Conservation (phyloP, 2,329 filamentous ascomycete genomes). For the Aureobasidium vineae region DNA sequence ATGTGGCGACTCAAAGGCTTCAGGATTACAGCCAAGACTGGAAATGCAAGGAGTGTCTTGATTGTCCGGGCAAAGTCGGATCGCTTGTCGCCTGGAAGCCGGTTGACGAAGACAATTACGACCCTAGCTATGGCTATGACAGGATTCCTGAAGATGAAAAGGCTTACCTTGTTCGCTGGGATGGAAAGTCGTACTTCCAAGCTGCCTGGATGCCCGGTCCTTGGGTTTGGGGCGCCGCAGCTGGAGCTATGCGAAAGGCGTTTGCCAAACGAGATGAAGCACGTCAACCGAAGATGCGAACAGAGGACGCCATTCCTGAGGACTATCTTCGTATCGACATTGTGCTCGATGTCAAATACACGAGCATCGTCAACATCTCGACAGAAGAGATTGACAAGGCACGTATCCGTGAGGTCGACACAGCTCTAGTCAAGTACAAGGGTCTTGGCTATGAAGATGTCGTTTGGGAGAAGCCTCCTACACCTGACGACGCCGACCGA, state of each 20-base stretch:
- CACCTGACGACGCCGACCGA: slow-evolving; percentile 60
- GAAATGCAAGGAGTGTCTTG: slow-evolving; percentile 75
- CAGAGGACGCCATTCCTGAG: slow-evolving; percentile 79
- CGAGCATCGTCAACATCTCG: slow-evolving; percentile 55
- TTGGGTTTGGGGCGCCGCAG: slow-evolving; percentile 77
- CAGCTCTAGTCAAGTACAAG: slow-evolving; percentile 85
- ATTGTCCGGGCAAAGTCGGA: slow-evolving; percentile 65
- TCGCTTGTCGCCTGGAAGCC: slow-evolving; percentile 89
- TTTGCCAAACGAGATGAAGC: slow-evolving; percentile 71
- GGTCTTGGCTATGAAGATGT: slow-evolving; percentile 86
- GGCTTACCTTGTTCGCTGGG: slow-evolving; percentile 92
- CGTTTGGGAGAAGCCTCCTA: slow-evolving; percentile 83
- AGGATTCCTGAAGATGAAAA: slow-evolving; percentile 72
- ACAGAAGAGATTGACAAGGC: slow-evolving; percentile 68
- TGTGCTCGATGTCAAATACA: slow-evolving; percentile 76
- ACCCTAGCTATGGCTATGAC: slow-evolving; percentile 52
- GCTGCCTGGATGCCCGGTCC: slow-evolving; percentile 84
- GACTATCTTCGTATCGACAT: slow-evolving; percentile 85
- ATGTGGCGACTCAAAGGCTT: slow-evolving; percentile 61
- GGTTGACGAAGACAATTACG: slow-evolving; percentile 56
- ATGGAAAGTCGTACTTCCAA: slow-evolving; percentile 73
- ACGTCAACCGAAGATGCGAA: slow-evolving; percentile 64
- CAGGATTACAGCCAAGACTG: slow-evolving; percentile 72
- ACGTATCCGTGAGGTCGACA: slow-evolving; percentile 68
- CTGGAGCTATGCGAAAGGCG: slow-evolving; percentile 63